Percentiles rank a stretch among this genome's conserved stretches.
Evolutionary conservation across 2,329 filamentous ascomycete species (phyloP).

Genomic region (Colletotrichum lindemuthianum): DNA sequence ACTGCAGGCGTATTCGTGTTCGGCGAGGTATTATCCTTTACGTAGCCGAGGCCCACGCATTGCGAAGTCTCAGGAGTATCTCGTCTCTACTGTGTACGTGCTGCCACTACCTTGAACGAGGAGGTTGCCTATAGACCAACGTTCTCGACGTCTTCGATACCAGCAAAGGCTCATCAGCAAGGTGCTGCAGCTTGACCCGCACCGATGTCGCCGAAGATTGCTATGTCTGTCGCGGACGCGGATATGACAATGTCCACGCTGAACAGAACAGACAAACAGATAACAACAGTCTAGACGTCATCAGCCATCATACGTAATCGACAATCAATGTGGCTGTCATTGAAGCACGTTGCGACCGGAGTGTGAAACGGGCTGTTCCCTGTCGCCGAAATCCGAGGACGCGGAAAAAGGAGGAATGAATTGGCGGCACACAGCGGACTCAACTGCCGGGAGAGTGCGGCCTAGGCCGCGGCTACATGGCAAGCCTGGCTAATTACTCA

Average conservation of each 20-base stretch:
- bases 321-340: constrained; percentile 31
- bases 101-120: no score
- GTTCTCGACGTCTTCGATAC: no score
- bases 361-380: constrained; percentile 8
- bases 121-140: no score
- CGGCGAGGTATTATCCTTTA: constrained; percentile 3
- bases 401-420: constrained; percentile 6
- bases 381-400: constrained; percentile 25
- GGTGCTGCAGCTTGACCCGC: background rate
- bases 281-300: constrained; percentile 2
- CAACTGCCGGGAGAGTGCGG: background rate
- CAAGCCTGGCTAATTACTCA: no score
- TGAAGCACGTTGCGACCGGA: background rate
- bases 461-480: background rate
- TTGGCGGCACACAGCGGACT: background rate
- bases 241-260: no score
- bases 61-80: no score
- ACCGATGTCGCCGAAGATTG: background rate
- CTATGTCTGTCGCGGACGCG: no score
- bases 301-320: constrained; percentile 1
- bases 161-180: no score
- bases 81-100: no score
- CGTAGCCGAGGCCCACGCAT: constrained; percentile 1
- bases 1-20: constrained; percentile 25
- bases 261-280: no score